Conservation (phyloP, 2,329 filamentous ascomycete species). For the Alternaria sp. region DNA sequence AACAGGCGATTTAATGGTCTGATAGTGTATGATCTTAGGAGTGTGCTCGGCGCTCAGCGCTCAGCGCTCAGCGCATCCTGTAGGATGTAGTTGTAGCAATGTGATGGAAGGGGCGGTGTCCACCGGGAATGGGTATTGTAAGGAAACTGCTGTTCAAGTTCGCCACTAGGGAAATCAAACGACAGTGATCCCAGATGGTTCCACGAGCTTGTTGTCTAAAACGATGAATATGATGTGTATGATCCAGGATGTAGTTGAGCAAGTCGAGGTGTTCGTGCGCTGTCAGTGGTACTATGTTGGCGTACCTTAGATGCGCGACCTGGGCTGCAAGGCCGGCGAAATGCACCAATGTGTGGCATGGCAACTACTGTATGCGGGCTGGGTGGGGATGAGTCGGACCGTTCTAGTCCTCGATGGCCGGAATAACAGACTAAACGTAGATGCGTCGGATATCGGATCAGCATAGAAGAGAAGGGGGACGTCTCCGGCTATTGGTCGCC, state of each 20-base stretch:
- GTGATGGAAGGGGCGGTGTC: constrained; percentile 7
- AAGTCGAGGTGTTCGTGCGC: neutral
- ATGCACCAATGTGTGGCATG: constrained; percentile 3
- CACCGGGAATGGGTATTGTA: neutral
- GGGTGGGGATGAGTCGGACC: constrained; percentile 1
- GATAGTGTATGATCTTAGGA: neutral
- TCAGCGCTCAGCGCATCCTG: neutral
- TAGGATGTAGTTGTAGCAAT: neutral
- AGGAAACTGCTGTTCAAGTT: neutral
- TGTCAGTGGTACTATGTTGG: constrained; percentile 4
- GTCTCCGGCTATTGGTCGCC: constrained; percentile 5
- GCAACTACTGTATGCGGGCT: constrained; percentile 1
- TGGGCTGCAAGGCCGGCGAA: neutral
- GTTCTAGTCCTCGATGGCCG: constrained; percentile 6
- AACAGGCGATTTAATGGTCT: neutral
- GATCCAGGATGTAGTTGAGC: neutral
- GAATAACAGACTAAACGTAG: constrained; percentile 5
- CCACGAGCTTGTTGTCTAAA: neutral
- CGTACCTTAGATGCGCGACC: neutral
- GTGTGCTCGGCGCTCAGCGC: neutral
- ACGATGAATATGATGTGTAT: neutral
- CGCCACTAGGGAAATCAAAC: constrained; percentile 4
- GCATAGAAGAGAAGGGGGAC: constrained; percentile 2
- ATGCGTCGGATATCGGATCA: constrained; percentile 5
- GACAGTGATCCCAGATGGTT: neutral